Evolutionary conservation across 2,329 filamentous ascomycete species (phyloP), one percentile per base, ranked within the genome.

Genomic region (Graphiopsis chlorocephala): DNA sequence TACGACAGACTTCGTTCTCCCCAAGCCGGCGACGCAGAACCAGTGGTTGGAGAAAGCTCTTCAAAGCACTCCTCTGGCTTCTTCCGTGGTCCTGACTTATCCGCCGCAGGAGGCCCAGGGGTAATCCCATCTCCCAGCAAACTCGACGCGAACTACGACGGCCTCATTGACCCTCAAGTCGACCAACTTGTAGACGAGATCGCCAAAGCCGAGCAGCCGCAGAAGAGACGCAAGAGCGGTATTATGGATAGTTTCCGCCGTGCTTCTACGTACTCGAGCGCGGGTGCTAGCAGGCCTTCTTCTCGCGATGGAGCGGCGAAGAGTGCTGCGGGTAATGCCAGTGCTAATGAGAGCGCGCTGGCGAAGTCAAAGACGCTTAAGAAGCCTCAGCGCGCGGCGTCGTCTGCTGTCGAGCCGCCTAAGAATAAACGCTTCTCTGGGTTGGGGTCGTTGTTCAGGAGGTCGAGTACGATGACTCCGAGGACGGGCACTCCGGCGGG

Each of bases 361-460:
- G 45, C 59, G 0, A 61, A 53, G 47, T 28, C 55, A 1, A 70
- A 69, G 12, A 74, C 68, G 2, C 62, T 75, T 6, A 72, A 70
- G 61, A 76, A 77, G 56, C 65, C 70, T 2, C 73, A 75, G 59
- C 70, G 73, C 26, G 61, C 72, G 15, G 65, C 70, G 5, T 68
- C 72, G 1, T 68, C 68, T 55, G 65, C 68, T 8, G 65, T 67
- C 1, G 71, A 72, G 38, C 65, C 69, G 10, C 69, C 70, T 38
- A 74, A 74, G 59, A 82, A 81, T 67, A 81, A 80, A 63, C 75
- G 80, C 35, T 81, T 82, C 56, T 82, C 81, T 1, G 70, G 75
- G 3, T 67, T 83, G 12, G 79, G 80, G 4, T 78, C 75, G 35
- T 67, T 83, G 1, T 82, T 83, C 61, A 73, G 76, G 31, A 74